Conservation (phyloP, 1,284 basidiomycete genomes). For the Takashimella tepidaria region DNA sequence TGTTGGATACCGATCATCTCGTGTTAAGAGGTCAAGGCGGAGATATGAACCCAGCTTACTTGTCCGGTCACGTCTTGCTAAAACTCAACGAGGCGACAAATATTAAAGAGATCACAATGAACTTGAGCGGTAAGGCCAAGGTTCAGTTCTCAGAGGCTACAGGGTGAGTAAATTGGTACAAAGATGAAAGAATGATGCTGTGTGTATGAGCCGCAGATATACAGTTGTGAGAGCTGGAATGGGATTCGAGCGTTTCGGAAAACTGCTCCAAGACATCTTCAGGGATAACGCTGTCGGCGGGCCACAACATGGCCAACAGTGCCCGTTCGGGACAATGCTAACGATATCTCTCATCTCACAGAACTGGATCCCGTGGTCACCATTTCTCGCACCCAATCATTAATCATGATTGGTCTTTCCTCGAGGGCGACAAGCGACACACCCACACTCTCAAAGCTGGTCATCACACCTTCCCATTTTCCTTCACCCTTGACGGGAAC, state of each 20-base stretch:
- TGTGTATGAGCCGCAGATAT: background rate
- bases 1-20: slow-evolving; percentile 64
- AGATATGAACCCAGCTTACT: slow-evolving; percentile 68
- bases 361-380: slow-evolving; percentile 39
- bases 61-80: slow-evolving; percentile 66
- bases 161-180: slow-evolving; percentile 53
- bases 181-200: background rate
- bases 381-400: slow-evolving; percentile 62
- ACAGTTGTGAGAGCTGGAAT: background rate
- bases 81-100: slow-evolving; percentile 73
- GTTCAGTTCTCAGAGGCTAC: slow-evolving; percentile 61
- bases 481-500: slow-evolving; percentile 73
- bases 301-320: too few relatives aligned
- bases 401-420: slow-evolving; percentile 70
- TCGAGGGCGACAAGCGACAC: slow-evolving; percentile 66
- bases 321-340: slow-evolving; percentile 1
- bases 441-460: slow-evolving; percentile 73
- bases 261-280: too few relatives aligned
- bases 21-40: slow-evolving; percentile 71
- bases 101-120: slow-evolving; percentile 77
- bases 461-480: slow-evolving; percentile 62
- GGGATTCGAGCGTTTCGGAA: too few relatives aligned
- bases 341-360: slow-evolving; percentile 1
- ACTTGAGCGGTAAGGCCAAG: slow-evolving; percentile 74
- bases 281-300: too few relatives aligned